phyloP scores from a whole-genome alignment of 768 basidiomycete species.

The Suillus placidus region DNA sequence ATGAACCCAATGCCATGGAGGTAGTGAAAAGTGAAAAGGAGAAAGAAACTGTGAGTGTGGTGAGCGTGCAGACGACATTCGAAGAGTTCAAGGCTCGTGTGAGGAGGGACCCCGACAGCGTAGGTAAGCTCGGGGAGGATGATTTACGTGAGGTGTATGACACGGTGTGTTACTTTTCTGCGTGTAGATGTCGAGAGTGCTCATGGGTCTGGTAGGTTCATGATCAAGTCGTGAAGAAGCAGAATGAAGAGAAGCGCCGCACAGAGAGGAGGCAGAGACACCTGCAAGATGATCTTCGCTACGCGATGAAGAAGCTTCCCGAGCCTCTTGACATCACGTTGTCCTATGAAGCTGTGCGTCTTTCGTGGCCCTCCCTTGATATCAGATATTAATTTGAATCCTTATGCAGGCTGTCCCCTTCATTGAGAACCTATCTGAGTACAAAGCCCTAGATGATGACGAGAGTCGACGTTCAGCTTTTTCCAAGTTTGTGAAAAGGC shows the following conservation, averaged over 20 bases:
- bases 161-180: conserved; percentile 50
- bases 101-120: conserved; percentile 55
- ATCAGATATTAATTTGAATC: conserved; percentile 2
- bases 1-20: conserved; percentile 43
- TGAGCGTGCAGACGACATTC: conserved; percentile 59
- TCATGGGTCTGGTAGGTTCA: conserved; percentile 55
- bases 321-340: conserved; percentile 77
- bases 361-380: neutral
- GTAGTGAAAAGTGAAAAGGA: conserved; percentile 25
- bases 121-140: conserved; percentile 47
- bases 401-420: conserved; percentile 62
- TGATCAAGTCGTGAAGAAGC: conserved; percentile 68
- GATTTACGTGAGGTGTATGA: conserved; percentile 63
- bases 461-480: conserved; percentile 81
- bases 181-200: conserved; percentile 3
- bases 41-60: conserved; percentile 43
- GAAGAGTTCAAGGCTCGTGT: conserved; percentile 64
- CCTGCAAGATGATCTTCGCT: conserved; percentile 92
- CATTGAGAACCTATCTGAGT: conserved; percentile 85
- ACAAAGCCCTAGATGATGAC: conserved; percentile 86
- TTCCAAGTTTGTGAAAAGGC: conserved; percentile 84
- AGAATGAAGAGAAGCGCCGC: conserved; percentile 85
- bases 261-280: conserved; percentile 84
- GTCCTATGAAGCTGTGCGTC: conserved; percentile 78
- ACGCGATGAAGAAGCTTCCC: conserved; percentile 88